Evolutionary conservation across 306 rosid species (phyloP), one percentile per base, ranked within the genome.

Genomic region (Prunus kanzakura): DNA sequence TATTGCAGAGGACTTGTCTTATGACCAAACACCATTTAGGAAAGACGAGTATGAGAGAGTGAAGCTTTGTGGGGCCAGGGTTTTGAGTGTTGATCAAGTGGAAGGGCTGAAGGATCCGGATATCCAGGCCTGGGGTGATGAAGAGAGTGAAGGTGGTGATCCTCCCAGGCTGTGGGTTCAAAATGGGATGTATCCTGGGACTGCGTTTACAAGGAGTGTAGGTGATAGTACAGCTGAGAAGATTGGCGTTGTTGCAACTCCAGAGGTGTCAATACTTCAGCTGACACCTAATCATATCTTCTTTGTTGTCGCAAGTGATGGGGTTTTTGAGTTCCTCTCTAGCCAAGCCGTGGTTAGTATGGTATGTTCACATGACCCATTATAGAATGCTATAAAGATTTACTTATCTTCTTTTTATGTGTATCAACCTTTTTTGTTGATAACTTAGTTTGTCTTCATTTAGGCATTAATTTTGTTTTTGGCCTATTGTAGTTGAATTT

Each of bases 111-210:
- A 87, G 91, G 99, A 96, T 84, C 98, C 98, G 0, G 82, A 72
- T 69, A 82, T 91, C 65, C 98, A 96, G 78, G 57, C 25, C 25
- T 96, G 99, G 99, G 98, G 98, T 8, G 93, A 96, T 58, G 99
- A 96, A 78, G 97, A 92, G 86, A 89, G 85, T 73, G 82, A 91
- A 64, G 93, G 97, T 3, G 82, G 79, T 51, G 98, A 96, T 74
- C 98, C 99, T 63, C 99, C 99, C 2, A 88, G 99, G 82, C 80
- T 96, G 87, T 96, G 99, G 99, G 82, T 92, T 79, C 97, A 78
- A 47, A 65, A 87, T 77, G 96, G 85, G 16, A 86, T 82, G 91
- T 86, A 79, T 83, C 99, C 99, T 27, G 99, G 99, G 49, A 90
- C 98, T 73, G 99, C 99, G 1, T 96, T 96, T 78, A 92, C 99